Evolutionary conservation across 345 rosid species (phyloP).

Genomic region (Rhodomyrtus tomentosa): DNA sequence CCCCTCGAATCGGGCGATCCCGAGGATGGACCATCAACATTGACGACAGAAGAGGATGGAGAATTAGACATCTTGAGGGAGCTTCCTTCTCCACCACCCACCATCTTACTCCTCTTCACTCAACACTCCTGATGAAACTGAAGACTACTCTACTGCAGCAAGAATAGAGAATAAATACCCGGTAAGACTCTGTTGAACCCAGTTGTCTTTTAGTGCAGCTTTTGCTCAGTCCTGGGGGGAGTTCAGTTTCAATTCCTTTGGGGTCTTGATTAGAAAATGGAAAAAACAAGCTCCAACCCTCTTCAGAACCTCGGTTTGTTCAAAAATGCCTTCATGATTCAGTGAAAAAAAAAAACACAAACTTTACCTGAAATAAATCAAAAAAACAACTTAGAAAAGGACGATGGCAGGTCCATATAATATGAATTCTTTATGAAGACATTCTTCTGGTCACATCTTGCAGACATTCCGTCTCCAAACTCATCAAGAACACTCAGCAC

Average conservation of each 20-base stretch:
- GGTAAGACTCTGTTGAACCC: slow-evolving; percentile 17
- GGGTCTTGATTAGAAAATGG: slow-evolving; percentile 23
- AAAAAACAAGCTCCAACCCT: slow-evolving; percentile 14
- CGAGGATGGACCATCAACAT: not conserved
- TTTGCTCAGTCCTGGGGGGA: slow-evolving; percentile 10
- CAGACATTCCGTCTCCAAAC: not conserved
- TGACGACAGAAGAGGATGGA: not conserved
- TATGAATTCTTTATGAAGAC: not conserved
- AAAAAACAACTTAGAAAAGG: not conserved
- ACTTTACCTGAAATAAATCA: not conserved
- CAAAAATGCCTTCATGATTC: slow-evolving; percentile 18
- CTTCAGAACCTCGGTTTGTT: slow-evolving; percentile 10
- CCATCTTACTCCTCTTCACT: not conserved
- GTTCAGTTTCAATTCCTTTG: slow-evolving; percentile 19
- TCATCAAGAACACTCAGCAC: not conserved
- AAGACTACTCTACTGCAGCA: not conserved
- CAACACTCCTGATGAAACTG: not conserved
- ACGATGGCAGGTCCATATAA: not conserved
- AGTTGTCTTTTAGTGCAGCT: slow-evolving; percentile 30
- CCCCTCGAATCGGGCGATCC: not conserved
- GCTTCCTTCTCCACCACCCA: not conserved
- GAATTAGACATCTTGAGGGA: not conserved
- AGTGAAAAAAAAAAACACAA: slow-evolving; percentile 1
- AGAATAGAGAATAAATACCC: slow-evolving; percentile 23
- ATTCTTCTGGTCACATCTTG: not conserved